Evolutionary conservation across 192 early-diverging fungal species (phyloP), one percentile per base, ranked within the genome.

Genomic region (Coemansia sp.): DNA sequence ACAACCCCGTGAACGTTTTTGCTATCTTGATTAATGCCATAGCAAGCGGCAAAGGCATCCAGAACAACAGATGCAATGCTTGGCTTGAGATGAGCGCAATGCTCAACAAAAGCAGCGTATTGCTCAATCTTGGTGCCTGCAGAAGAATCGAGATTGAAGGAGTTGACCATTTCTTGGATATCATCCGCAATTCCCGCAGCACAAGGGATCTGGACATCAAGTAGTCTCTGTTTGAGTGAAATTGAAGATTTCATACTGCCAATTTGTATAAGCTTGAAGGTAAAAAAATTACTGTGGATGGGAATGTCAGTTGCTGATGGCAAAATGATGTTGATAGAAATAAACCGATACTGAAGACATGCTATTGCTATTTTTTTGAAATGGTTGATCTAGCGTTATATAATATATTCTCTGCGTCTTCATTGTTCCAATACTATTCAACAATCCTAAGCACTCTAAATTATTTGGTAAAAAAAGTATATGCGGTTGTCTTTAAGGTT

Each of bases 1-100:
- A 89, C 37, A 1, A 42, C 65, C n/a, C 48, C 51, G 18, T 77
- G 75, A 10, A 77, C 68, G 40, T 65, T 41, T 7, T n/a, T 45
- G 0, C 22, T 1, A 18, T n/a, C 41, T 41, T 10, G 48, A 19
- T 11, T 57, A 19, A 32, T 42, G 40, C 8, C 16, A 37, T 40
- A 74, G 22, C 4, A 55, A 18, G 12, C 40, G 10, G 37, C 47
- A 41, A 76, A 60, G 6, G 74, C 63, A 0, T 52, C 59, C 22
- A 68, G 45, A 4, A 74, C 32, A 9, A 21, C 21, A 4, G 63
- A 22, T 0, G 66, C 61, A 40, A 36, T 40, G 4, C 18, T 19
- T 15, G 16, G 26, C 48, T 21, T 72, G 41, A n/a, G 19, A 0
- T 52, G 7, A 6, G 22, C 63, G 12, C 71, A 73, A 22, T 62